Evolutionary conservation across 192 early-diverging fungal species (phyloP).

Genomic region (Podila epicladia): DNA sequence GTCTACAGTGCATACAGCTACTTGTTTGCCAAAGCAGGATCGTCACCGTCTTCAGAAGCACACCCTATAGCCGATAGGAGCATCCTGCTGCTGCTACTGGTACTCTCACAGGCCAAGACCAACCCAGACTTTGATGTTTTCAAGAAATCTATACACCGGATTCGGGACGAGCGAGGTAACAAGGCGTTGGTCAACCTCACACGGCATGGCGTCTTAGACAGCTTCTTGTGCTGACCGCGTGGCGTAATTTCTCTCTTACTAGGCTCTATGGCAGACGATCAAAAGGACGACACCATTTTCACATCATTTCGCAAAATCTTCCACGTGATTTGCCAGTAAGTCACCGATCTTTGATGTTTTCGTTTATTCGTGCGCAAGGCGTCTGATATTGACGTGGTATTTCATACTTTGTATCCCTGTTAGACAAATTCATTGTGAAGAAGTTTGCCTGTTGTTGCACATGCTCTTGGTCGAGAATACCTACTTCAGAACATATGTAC

Average conservation of each 20-base stretch:
- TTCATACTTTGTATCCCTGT: background rate
- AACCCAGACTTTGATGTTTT: conserved; percentile 51
- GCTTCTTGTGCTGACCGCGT: background rate
- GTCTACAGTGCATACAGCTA: conserved; percentile 77
- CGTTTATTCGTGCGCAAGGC: background rate
- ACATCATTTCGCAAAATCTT: conserved; percentile 64
- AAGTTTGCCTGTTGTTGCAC: conserved; percentile 72
- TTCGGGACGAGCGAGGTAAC: conserved; percentile 61
- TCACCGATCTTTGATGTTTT: background rate
- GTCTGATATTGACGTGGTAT: background rate
- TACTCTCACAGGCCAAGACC: conserved; percentile 56
- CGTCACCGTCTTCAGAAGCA: conserved; percentile 51
- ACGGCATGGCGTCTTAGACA: too few relatives aligned
- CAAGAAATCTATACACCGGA: conserved; percentile 38
- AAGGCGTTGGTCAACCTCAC: background rate
- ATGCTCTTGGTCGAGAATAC: conserved; percentile 71
- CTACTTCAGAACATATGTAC: conserved; percentile 72
- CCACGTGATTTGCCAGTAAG: conserved; percentile 62
- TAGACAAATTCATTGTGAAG: conserved; percentile 64
- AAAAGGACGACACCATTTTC: conserved; percentile 36
- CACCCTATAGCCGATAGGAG: conserved; percentile 72
- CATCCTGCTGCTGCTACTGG: conserved; percentile 65
- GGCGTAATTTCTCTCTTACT: background rate
- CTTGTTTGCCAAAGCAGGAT: conserved; percentile 62
- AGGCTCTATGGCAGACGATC: conserved; percentile 49